Conservation (phyloP, 352 stramenopile genomes). For the Phytophthora pseudosyringae region DNA sequence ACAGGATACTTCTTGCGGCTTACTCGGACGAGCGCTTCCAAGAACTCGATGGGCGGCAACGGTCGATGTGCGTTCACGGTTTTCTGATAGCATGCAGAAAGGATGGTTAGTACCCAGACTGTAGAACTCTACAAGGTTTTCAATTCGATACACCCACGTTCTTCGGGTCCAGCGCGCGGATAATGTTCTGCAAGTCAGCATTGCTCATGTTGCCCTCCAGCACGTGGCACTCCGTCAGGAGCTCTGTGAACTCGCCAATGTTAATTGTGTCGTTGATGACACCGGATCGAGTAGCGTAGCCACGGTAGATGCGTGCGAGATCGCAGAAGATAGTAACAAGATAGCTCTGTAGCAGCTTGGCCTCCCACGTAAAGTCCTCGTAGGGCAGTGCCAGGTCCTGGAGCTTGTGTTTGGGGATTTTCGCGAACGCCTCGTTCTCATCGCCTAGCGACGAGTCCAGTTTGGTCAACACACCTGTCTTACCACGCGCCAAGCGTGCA, state of each 20-base stretch:
- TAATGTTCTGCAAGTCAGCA: constrained; percentile 52
- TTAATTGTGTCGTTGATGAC: constrained; percentile 53
- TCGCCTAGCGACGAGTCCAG: constrained; percentile 46
- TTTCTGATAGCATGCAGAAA: constrained; percentile 26
- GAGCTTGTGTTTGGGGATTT: constrained; percentile 54
- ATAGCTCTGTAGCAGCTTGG: constrained; percentile 77
- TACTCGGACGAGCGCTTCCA: constrained; percentile 69
- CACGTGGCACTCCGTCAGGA: constrained; percentile 74
- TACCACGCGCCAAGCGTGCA: constrained; percentile 61
- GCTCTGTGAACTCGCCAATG: constrained; percentile 59
- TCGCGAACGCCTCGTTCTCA: constrained; percentile 71
- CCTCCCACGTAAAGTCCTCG: constrained; percentile 74
- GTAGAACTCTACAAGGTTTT: neutral
- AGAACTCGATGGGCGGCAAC: constrained; percentile 63
- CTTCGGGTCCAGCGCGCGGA: constrained; percentile 56
- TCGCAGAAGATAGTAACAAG: constrained; percentile 74
- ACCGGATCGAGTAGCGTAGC: constrained; percentile 57
- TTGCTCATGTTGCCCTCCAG: constrained; percentile 54
- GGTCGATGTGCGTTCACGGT: constrained; percentile 48
- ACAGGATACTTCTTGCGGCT: constrained; percentile 69
- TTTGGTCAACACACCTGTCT: constrained; percentile 65
- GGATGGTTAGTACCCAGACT: neutral
- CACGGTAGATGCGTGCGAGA: constrained; percentile 75
- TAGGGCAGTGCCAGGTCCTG: constrained; percentile 61
- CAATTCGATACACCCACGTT: constrained; percentile 24